Base-by-base conservation (phyloP, 805 yeast species). In the Candida stauntonica region DNA sequence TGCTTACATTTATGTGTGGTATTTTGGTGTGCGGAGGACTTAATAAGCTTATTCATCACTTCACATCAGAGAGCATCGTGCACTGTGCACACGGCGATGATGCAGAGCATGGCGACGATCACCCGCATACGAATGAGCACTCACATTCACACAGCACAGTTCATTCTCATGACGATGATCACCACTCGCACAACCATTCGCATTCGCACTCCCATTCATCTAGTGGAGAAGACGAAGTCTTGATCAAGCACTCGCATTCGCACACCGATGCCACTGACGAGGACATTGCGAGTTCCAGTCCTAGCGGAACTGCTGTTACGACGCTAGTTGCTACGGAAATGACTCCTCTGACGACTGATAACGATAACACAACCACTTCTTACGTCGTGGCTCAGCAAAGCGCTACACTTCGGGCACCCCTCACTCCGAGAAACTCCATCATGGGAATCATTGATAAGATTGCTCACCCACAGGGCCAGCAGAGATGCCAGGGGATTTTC, bases 21-120 rank as follows among this genome's bases (percentile, higher is more conserved):
- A 73, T 83, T 3, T 31, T 64, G 1, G 45, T 76, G 2, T 86
- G 95, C 54, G 58, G 77, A 1, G 43, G 61, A 2, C 62, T 91
- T 39, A 89, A 88, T 58, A 57, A 66, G 19, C 26, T 81, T 1
- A 76, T 93, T 5, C 96, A 89, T 59, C 58, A 76, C 26, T 60
- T 79, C 36, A 86, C 97, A 0, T 77, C 91, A 35, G 86, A 86
- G 56, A 79, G 89, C 23, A 74, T 89, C 24, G 84, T 89, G 0
- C 96, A 88, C 55, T 88, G 96, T 61, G 82, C 77, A 13, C 96
- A 88, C 52, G 77, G 67, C 11, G 71, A 62, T 11, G 66, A 57
- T 13, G 60, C 33, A 17, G 47, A 37, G 33, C 44, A 46, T 33
- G 42, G 41, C 12, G 46, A 41, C 35, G 21, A 29, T 13, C 54